Conservation (phyloP, 805 yeast genomes). For the Pichia sporocuriosa region DNA sequence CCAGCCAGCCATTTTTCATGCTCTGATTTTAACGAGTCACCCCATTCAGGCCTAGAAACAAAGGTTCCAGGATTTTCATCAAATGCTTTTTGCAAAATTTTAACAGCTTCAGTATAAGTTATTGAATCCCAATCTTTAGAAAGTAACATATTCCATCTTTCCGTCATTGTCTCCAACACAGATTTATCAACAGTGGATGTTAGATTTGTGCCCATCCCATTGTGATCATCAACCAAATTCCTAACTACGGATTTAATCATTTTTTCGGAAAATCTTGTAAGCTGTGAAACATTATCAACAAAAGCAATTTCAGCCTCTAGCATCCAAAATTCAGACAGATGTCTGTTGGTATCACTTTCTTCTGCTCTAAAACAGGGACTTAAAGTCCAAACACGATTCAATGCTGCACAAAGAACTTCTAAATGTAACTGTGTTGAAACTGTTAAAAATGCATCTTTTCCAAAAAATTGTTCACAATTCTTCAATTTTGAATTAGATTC, state of each 20-base stretch:
- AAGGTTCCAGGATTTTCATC: constrained; percentile 30
- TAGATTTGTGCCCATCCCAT: constrained; percentile 29
- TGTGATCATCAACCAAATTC: constrained; percentile 23
- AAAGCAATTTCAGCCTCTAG: constrained; percentile 85
- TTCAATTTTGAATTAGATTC: constrained; percentile 26
- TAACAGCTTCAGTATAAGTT: constrained; percentile 72
- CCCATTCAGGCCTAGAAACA: constrained; percentile 51
- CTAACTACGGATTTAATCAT: constrained; percentile 54
- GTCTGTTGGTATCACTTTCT: constrained; percentile 82
- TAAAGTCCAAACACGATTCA: constrained; percentile 79
- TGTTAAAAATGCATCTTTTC: constrained; percentile 62
- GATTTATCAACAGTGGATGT: constrained; percentile 34
- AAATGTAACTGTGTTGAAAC: constrained; percentile 91
- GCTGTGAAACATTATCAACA: constrained; percentile 46
- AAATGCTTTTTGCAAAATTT: constrained; percentile 35
- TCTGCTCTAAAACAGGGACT: constrained; percentile 95
- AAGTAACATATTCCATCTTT: constrained; percentile 57
- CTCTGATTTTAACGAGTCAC: constrained; percentile 68
- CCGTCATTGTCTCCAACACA: constrained; percentile 31
- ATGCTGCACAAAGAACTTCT: constrained; percentile 69
- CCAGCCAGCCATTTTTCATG: constrained; percentile 92
- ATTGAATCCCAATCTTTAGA: constrained; percentile 55
- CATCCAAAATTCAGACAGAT: constrained; percentile 96
- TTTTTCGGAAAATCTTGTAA: constrained; percentile 59
- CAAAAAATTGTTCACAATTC: constrained; percentile 44